Evolutionary conservation across 1,284 basidiomycete species (phyloP).

Genomic region (Leccinum pachyderme): DNA sequence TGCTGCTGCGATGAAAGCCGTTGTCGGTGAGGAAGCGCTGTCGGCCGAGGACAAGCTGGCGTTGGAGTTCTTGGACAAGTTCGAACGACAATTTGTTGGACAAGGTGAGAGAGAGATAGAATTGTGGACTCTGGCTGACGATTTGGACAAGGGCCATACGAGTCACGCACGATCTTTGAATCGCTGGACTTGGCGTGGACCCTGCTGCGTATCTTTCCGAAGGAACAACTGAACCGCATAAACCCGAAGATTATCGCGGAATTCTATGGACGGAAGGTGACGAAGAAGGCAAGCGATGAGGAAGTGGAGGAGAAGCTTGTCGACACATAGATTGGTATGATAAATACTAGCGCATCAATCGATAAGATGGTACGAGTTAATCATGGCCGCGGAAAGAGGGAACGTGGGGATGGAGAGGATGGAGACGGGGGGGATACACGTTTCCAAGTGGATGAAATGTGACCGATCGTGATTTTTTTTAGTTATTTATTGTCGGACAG

Average conservation of each 20-base stretch:
- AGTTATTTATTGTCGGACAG: conserved; percentile 25
- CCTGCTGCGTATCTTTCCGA: conserved; percentile 96
- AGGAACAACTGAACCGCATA: conserved; percentile 97
- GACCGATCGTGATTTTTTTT: conserved; percentile 23
- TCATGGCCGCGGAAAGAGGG: conserved; percentile 13
- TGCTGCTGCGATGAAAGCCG: conserved; percentile 98
- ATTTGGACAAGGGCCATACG: conserved; percentile 73
- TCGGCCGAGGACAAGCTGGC: conserved; percentile 93
- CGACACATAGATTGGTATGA: conserved; percentile 40
- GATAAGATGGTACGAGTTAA: conserved; percentile 17
- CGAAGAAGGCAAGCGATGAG: conserved; percentile 59
- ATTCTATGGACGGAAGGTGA: conserved; percentile 79
- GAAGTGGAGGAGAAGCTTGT: conserved; percentile 60
- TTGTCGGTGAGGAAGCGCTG: conserved; percentile 97
- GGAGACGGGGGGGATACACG: conserved; percentile 12
- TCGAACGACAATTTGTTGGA: conserved; percentile 92
- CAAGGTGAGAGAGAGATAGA: conserved; percentile 62
- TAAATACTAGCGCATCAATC: conserved; percentile 6
- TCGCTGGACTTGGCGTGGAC: conserved; percentile 98
- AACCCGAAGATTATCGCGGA: conserved; percentile 88
- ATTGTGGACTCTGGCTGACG: conserved; percentile 5
- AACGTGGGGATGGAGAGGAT: conserved; percentile 20
- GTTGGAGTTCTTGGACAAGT: conserved; percentile 91
- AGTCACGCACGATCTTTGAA: conserved; percentile 96
- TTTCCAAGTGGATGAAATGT: conserved; percentile 18